Evolutionary conservation across 1,284 basidiomycete genomes (phyloP).

Genomic region (Sporisorium scitamineum): DNA sequence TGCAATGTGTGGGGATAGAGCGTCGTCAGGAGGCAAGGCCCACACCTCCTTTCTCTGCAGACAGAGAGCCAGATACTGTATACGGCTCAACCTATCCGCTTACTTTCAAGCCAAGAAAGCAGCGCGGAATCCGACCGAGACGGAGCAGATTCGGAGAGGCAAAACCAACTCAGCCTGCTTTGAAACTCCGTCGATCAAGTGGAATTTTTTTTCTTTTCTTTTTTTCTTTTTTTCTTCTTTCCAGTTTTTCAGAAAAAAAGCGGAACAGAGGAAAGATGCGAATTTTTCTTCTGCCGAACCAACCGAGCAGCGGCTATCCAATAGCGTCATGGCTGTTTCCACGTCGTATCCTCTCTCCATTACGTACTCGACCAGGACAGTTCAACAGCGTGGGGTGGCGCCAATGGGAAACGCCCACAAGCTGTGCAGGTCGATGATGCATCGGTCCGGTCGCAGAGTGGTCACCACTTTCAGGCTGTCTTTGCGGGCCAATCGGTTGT

Average conservation of each 20-base stretch:
- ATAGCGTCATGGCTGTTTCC: background rate
- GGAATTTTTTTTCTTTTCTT: too few relatives aligned
- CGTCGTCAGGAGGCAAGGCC: background rate
- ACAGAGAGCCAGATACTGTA: too few relatives aligned
- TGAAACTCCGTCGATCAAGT: background rate
- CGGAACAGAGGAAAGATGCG: constrained; percentile 7
- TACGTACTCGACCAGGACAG: too few relatives aligned
- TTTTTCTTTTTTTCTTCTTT: too few relatives aligned
- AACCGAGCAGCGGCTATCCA: background rate
- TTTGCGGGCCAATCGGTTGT: too few relatives aligned
- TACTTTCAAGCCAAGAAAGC: too few relatives aligned
- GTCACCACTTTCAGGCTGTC: too few relatives aligned
- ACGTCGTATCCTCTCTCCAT: too few relatives aligned
- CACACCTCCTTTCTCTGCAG: background rate
- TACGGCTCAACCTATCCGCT: too few relatives aligned
- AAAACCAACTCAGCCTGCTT: background rate
- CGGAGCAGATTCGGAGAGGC: constrained; percentile 22
- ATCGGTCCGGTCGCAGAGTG: too few relatives aligned
- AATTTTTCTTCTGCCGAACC: background rate
- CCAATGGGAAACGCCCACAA: background rate
- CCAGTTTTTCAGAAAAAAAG: too few relatives aligned
- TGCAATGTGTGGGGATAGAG: background rate
- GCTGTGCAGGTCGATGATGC: too few relatives aligned
- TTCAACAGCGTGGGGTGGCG: background rate
- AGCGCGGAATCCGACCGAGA: background rate